phyloP scores from a whole-genome alignment of 768 basidiomycete genomes.

The Suillus cothurnatus region DNA sequence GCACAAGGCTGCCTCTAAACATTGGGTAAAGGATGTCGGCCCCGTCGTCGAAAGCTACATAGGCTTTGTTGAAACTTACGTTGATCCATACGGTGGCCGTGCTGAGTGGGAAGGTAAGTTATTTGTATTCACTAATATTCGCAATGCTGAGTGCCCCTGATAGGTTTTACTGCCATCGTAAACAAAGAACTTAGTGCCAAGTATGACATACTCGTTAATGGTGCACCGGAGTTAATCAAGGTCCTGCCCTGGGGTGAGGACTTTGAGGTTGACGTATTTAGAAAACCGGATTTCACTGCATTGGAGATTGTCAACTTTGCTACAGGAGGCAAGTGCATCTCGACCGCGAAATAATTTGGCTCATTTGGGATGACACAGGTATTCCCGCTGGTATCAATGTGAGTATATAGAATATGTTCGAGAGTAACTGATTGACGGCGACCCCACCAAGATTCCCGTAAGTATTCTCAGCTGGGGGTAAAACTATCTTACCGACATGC shows the following conservation, averaged over 20 bases:
- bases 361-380: conserved; percentile 38
- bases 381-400: conserved; percentile 89
- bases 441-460: conserved; percentile 58
- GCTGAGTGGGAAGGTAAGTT: conserved; percentile 87
- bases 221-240: conserved; percentile 80
- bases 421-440: background rate
- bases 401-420: conserved; percentile 18
- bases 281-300: conserved; percentile 87
- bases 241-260: conserved; percentile 79
- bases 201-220: conserved; percentile 74
- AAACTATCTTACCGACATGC: background rate
- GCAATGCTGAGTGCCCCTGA: background rate
- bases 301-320: conserved; percentile 83
- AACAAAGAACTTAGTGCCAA: conserved; percentile 83
- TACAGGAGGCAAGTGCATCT: conserved; percentile 62
- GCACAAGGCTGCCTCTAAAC: conserved; percentile 74
- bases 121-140: conserved; percentile 1
- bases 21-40: conserved; percentile 87
- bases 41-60: conserved; percentile 90
- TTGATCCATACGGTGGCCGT: conserved; percentile 88
- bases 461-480: conserved; percentile 18
- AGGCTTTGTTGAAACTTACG: conserved; percentile 85
- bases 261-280: conserved; percentile 72
- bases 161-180: conserved; percentile 87
- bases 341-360: background rate